Percentiles rank a stretch among this genome's conserved stretches.
Conservation (phyloP, 139 green algal genomes). For the Ulvella scutata region DNA sequence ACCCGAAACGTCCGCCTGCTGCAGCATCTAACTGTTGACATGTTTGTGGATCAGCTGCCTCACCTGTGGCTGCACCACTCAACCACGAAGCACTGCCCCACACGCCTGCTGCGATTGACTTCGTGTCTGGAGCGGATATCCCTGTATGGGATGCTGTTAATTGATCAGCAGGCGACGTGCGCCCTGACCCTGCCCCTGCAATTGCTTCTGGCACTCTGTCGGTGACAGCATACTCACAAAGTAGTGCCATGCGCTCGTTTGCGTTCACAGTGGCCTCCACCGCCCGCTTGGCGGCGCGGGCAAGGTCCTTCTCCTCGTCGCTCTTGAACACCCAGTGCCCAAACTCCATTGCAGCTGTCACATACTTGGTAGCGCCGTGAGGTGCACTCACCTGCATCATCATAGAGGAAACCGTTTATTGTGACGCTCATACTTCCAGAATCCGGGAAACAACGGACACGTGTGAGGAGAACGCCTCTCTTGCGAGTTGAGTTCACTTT, state of each 20-base stretch:
- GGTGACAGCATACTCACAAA: conserved; percentile 11
- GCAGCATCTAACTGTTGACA: neutral
- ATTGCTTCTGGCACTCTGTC: neutral
- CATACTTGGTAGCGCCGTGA: neutral
- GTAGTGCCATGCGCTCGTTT: conserved; percentile 10
- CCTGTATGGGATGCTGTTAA: neutral
- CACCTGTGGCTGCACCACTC: too few relatives aligned
- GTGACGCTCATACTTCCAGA: neutral
- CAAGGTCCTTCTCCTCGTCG: conserved; percentile 10
- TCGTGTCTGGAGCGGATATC: neutral
- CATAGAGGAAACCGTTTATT: neutral
- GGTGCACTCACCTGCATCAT: neutral
- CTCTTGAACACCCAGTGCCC: conserved; percentile 19
- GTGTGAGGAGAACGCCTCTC: neutral
- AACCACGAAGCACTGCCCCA: too few relatives aligned
- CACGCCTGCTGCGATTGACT: neutral
- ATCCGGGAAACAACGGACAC: neutral
- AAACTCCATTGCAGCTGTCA: conserved; percentile 20
- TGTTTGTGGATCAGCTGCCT: neutral
- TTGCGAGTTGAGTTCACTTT: neutral
- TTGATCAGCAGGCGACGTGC: neutral
- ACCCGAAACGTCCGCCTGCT: neutral
- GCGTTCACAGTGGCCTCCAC: conserved; percentile 8
- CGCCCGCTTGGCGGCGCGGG: neutral
- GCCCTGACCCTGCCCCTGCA: neutral